Conservation (phyloP, 2,329 filamentous ascomycete genomes). For the Fusarium nurragi region DNA sequence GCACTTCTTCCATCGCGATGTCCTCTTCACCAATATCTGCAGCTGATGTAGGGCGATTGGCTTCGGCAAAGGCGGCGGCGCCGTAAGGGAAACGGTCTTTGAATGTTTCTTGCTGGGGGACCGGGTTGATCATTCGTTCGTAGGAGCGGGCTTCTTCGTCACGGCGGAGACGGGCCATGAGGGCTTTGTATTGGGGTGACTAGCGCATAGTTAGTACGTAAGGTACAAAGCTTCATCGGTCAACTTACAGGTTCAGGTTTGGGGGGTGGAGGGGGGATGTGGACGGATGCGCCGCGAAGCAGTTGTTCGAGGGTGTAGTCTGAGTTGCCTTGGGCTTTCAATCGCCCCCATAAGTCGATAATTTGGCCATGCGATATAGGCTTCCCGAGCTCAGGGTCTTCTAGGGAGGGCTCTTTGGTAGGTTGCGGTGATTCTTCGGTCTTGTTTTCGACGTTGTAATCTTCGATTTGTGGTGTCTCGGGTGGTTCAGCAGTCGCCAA, state of each 20-base stretch:
- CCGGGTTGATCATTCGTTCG: conserved; percentile 78
- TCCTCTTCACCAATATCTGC: conserved; percentile 68
- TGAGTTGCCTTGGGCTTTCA: conserved; percentile 52
- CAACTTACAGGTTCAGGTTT: conserved; percentile 78
- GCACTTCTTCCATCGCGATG: conserved; percentile 75
- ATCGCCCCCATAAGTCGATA: conserved; percentile 66
- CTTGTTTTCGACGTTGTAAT: conserved; percentile 32
- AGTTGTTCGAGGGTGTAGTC: conserved; percentile 71
- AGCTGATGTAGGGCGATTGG: conserved; percentile 58
- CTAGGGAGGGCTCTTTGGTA: conserved; percentile 63
- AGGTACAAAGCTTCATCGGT: conserved; percentile 2
- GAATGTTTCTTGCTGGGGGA: conserved; percentile 65
- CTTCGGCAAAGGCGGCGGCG: conserved; percentile 66
- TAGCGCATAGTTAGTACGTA: conserved; percentile 49
- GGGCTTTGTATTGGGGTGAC: conserved; percentile 82
- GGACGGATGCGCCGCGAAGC: conserved; percentile 76
- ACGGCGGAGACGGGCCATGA: conserved; percentile 85
- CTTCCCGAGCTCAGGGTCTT: conserved; percentile 64
- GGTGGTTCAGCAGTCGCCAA: conserved; percentile 53
- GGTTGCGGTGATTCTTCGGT: conserved; percentile 2
- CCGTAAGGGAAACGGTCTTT: conserved; percentile 65
- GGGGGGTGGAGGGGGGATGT: conserved; percentile 80
- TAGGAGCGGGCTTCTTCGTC: conserved; percentile 87
- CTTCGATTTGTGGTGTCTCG: conserved; percentile 7
- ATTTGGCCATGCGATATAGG: conserved; percentile 79